Percentiles rank a stretch among this genome's conserved stretches.
phyloP scores from a whole-genome alignment of 352 stramenopile genomes.

The Globisporangium splendens region DNA sequence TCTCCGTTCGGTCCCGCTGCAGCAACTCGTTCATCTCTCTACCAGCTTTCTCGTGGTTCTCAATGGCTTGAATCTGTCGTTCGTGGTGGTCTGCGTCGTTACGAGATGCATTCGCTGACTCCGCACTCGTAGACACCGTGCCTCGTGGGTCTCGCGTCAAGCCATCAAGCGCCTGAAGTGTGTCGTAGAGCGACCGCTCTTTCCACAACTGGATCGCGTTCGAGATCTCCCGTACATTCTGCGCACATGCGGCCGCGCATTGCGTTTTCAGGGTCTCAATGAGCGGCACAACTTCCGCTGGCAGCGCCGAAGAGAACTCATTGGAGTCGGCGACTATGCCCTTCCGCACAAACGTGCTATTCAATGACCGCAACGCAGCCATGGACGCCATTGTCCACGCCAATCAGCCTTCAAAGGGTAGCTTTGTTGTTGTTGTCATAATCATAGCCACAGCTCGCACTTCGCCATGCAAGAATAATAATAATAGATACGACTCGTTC shows the following conservation, averaged over 20 bases:
- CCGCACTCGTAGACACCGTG: neutral
- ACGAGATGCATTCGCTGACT: neutral
- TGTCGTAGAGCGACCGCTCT: slow-evolving; percentile 54
- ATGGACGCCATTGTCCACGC: no score
- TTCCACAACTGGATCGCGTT: slow-evolving; percentile 52
- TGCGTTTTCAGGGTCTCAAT: slow-evolving; percentile 17
- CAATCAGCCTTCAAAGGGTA: no score
- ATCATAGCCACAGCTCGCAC: neutral
- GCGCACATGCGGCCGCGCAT: slow-evolving; percentile 6
- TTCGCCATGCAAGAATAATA: no score
- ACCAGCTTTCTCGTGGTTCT: slow-evolving; percentile 43
- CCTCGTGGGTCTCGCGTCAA: neutral
- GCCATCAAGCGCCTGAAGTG: slow-evolving; percentile 37
- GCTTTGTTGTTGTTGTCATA: no score
- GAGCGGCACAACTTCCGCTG: slow-evolving; percentile 9
- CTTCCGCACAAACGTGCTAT: slow-evolving; percentile 30
- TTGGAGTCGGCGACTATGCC: slow-evolving; percentile 21
- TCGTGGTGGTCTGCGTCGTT: slow-evolving; percentile 7
- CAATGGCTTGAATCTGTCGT: slow-evolving; percentile 54
- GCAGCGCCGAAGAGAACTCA: neutral
- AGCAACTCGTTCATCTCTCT: slow-evolving; percentile 36
- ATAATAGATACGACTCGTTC: no score
- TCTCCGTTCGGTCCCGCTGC: slow-evolving; percentile 17
- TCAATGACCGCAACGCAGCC: slow-evolving; percentile 20
- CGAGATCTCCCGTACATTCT: slow-evolving; percentile 19